Evolutionary conservation across 2,329 filamentous ascomycete species (phyloP).

Genomic region (Beauveria sp.): DNA sequence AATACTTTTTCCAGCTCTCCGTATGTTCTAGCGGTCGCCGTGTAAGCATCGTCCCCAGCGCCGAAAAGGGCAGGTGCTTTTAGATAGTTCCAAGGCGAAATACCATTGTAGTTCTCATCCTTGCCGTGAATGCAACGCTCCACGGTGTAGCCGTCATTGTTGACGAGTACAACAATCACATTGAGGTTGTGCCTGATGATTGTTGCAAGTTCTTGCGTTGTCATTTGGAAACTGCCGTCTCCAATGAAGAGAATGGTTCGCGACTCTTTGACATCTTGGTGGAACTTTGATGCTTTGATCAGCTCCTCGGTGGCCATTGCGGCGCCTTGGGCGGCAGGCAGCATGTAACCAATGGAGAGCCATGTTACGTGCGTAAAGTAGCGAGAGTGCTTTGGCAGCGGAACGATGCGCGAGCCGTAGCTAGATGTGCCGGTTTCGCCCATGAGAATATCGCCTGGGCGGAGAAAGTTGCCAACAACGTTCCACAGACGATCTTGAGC

Average conservation of each 20-base stretch:
- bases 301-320: slow-evolving; percentile 46
- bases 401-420: slow-evolving; percentile 44
- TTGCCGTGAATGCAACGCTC: slow-evolving; percentile 50
- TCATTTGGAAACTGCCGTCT: slow-evolving; percentile 59
- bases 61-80: slow-evolving; percentile 42
- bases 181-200: slow-evolving; percentile 49
- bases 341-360: slow-evolving; percentile 54
- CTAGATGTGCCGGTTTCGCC: slow-evolving; percentile 51
- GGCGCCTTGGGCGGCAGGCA: slow-evolving; percentile 48
- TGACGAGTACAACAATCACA: slow-evolving; percentile 45
- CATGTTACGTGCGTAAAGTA: slow-evolving; percentile 47
- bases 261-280: slow-evolving; percentile 15
- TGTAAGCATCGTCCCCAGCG: slow-evolving; percentile 31
- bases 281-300: slow-evolving; percentile 13
- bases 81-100: slow-evolving; percentile 44
- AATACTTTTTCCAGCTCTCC: slow-evolving; percentile 35
- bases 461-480: slow-evolving; percentile 37
- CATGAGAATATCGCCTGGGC: slow-evolving; percentile 46
- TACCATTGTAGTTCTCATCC: slow-evolving; percentile 46
- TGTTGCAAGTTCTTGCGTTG: slow-evolving; percentile 57
- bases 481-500: slow-evolving; percentile 43
- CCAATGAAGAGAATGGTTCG: slow-evolving; percentile 51
- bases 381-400: slow-evolving; percentile 39
- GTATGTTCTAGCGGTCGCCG: slow-evolving; percentile 32
- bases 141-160: slow-evolving; percentile 53